Evolutionary conservation across 2,329 filamentous ascomycete genomes (phyloP).

Genomic region (Trichoderma lentiforme): DNA sequence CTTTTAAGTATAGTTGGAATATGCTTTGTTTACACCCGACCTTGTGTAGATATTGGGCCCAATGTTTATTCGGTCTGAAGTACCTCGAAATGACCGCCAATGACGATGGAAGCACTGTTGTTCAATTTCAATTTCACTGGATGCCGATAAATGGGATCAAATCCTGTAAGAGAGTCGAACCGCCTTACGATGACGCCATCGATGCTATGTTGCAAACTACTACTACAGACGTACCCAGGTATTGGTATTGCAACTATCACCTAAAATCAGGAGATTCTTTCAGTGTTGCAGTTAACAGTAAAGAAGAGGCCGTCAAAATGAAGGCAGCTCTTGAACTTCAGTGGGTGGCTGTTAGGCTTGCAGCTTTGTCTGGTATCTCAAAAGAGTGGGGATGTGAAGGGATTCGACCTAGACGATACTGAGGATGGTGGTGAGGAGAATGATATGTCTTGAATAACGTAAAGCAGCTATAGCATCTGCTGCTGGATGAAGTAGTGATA

Average conservation of each 20-base stretch:
- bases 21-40: neutral
- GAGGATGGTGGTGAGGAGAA: too few species aligned
- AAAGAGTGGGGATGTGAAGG: too few species aligned
- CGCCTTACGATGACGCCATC: neutral
- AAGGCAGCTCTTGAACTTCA: neutral
- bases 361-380: neutral
- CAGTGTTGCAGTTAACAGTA: neutral
- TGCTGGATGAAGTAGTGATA: too few species aligned
- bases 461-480: too few species aligned
- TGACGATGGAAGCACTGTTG: neutral
- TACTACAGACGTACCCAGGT: neutral
- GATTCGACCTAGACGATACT: too few species aligned
- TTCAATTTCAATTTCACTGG: neutral
- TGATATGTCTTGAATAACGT: too few species aligned
- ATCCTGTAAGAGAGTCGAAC: neutral
- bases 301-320: neutral
- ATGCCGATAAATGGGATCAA: neutral
- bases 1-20: neutral
- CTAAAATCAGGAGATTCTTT: neutral
- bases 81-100: neutral
- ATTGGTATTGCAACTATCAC: too few species aligned
- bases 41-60: neutral
- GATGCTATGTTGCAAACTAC: neutral
- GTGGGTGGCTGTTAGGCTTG: neutral
- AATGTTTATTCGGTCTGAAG: neutral